A percentile compares a stretch with the other conserved stretches of the same genome.
Conservation (phyloP, 1,139 yeast species). For the Debaryomycetaceae sp. region DNA sequence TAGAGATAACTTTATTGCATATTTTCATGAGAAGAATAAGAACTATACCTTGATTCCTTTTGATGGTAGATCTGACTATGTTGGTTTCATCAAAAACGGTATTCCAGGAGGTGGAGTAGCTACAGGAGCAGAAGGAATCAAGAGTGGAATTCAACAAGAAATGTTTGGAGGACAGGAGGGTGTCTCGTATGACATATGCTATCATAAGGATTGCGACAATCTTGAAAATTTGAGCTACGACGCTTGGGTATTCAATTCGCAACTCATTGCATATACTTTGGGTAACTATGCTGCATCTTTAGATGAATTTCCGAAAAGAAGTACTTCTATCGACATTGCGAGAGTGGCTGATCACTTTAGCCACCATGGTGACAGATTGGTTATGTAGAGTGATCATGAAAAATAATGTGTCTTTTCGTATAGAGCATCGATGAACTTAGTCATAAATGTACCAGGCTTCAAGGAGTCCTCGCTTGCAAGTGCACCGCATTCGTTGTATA, state of each 20-base stretch:
- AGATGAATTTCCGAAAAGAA: slow-evolving; percentile 2
- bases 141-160: slow-evolving; percentile 10
- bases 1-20: slow-evolving; percentile 1
- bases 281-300: slow-evolving; percentile 11
- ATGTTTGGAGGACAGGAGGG: slow-evolving; percentile 15
- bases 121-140: slow-evolving; percentile 18
- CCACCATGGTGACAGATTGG: slow-evolving; percentile 2
- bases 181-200: slow-evolving; percentile 11
- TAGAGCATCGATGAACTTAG: slow-evolving; percentile 44
- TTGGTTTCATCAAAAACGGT: slow-evolving; percentile 2
- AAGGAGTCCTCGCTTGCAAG: slow-evolving; percentile 38
- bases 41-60: slow-evolving; percentile 1
- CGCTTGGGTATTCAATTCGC: slow-evolving; percentile 16
- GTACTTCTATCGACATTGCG: background rate
- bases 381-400: background rate
- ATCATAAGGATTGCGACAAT: slow-evolving; percentile 15
- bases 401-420: slow-evolving; percentile 15
- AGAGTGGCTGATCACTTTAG: background rate
- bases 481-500: slow-evolving; percentile 66
- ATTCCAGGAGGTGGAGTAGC: slow-evolving; percentile 18
- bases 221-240: slow-evolving; percentile 15
- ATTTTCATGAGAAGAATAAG: background rate
- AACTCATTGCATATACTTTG: slow-evolving; percentile 14
- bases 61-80: slow-evolving; percentile 5
- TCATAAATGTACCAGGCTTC: slow-evolving; percentile 53